These are phyloP conservation scores for Diplodia scrobiculata DNA, from an alignment of 2,329 filamentous ascomycete genomes.

Conservation along the genomic window DNA sequence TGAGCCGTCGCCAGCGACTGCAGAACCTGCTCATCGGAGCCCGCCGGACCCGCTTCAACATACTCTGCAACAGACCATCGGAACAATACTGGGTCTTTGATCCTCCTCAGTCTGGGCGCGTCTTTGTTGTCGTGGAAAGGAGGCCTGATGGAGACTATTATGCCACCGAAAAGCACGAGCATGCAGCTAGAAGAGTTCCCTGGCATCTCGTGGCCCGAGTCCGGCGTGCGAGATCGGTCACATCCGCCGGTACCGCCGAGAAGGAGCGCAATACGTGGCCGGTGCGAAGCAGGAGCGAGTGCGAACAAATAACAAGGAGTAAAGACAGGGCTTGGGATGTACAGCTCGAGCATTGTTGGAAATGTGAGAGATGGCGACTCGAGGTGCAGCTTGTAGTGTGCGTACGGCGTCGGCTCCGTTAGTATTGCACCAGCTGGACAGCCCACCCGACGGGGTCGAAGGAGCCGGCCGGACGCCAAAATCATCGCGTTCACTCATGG, in stretches of 20 bases:
- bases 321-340: neutral
- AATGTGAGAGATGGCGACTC: neutral
- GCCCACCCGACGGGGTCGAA: too few relatives aligned
- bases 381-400: neutral
- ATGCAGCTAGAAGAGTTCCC: neutral
- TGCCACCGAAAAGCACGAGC: neutral
- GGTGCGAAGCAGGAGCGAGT: neutral
- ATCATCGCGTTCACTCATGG: too few relatives aligned
- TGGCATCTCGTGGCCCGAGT: neutral
- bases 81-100: neutral
- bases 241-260: neutral
- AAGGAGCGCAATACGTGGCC: neutral
- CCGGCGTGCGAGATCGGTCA: neutral
- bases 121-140: neutral
- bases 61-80: neutral
- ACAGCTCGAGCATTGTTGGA: too few relatives aligned
- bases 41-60: neutral
- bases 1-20: neutral
- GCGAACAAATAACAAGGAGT: neutral
- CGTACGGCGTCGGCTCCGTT: neutral
- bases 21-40: neutral
- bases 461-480: too few relatives aligned
- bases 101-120: neutral
- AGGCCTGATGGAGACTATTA: neutral
- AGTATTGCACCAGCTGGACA: too few relatives aligned